Conservation (phyloP, 768 basidiomycete species). For the Rhizopogon vulgaris region DNA sequence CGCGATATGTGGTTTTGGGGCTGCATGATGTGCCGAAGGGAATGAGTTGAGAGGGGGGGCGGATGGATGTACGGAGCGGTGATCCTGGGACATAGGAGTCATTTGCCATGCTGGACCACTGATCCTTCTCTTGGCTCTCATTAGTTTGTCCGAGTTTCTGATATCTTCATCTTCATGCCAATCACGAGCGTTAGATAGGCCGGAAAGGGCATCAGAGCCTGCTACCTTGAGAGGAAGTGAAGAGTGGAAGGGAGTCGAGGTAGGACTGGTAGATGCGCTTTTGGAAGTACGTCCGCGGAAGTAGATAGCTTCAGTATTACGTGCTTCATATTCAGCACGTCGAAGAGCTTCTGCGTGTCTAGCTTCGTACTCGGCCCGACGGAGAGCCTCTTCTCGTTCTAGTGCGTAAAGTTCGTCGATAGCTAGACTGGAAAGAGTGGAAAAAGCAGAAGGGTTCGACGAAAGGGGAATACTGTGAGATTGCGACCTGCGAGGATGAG, state of each 20-base stretch:
- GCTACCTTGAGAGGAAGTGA: constrained; percentile 13
- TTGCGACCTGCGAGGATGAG: constrained; percentile 23
- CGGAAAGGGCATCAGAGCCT: constrained; percentile 37
- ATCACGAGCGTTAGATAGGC: constrained; percentile 32
- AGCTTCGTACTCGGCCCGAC: constrained; percentile 84
- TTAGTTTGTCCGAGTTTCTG: constrained; percentile 19
- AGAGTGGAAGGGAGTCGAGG: constrained; percentile 36
- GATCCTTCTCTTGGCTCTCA: constrained; percentile 36
- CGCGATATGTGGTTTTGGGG: constrained; percentile 13
- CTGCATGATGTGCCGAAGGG: constrained; percentile 11
- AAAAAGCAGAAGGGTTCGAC: constrained; percentile 45
- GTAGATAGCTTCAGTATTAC: constrained; percentile 41
- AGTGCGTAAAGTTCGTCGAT: constrained; percentile 88
- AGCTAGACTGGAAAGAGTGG: constrained; percentile 68
- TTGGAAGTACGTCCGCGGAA: constrained; percentile 40
- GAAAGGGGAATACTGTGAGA: constrained; percentile 15
- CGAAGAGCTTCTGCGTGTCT: constrained; percentile 64
- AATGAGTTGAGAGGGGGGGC: background rate
- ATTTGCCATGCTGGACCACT: constrained; percentile 55
- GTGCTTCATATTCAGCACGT: constrained; percentile 55
- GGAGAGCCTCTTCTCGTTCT: constrained; percentile 77
- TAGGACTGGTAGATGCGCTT: constrained; percentile 65
- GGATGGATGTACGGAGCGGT: constrained; percentile 27
- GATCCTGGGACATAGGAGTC: constrained; percentile 34
- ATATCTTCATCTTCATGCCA: constrained; percentile 22